Conservation (phyloP, 805 yeast genomes). For the Brettanomyces custersianus region DNA sequence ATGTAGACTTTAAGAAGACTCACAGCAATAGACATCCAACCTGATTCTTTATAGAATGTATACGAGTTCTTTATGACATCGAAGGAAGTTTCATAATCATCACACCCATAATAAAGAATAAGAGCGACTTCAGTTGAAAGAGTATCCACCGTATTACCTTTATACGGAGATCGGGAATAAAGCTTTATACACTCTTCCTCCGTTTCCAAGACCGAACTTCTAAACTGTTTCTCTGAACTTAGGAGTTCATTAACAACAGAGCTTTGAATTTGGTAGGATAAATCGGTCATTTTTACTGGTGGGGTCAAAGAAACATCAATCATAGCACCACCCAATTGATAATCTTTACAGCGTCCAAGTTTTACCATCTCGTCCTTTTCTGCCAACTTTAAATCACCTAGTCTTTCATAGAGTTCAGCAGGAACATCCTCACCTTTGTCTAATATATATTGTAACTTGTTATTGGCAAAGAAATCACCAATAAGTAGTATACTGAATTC, state of each 20-base stretch:
- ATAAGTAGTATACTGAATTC: constrained; percentile 35
- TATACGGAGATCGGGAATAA: constrained; percentile 37
- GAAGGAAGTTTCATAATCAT: constrained; percentile 52
- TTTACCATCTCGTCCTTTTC: constrained; percentile 36
- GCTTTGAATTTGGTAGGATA: constrained; percentile 8
- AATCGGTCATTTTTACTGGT: constrained; percentile 1
- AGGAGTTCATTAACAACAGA: constrained; percentile 19
- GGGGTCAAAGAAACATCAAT: constrained; percentile 14
- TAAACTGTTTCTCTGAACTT: constrained; percentile 26
- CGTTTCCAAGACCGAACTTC: constrained; percentile 34
- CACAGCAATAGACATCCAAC: constrained; percentile 70
- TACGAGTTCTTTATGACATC: constrained; percentile 60
- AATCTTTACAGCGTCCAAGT: constrained; percentile 24
- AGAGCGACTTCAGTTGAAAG: constrained; percentile 75
- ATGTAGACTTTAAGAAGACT: constrained; percentile 58
- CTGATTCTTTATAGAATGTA: constrained; percentile 53
- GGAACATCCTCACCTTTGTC: constrained; percentile 13
- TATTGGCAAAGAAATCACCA: constrained; percentile 29
- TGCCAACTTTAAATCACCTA: constrained; percentile 40
- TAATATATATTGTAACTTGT: constrained; percentile 12
- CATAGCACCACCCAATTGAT: constrained; percentile 24
- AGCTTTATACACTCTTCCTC: constrained; percentile 51
- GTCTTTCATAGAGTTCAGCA: constrained; percentile 23
- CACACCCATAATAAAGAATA: constrained; percentile 36
- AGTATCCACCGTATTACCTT: constrained; percentile 61